Percentiles rank a stretch among this genome's conserved stretches.
These are phyloP conservation scores for Eleusine coracana DNA, from an alignment of 176 grass and related monocot species.

Conservation along the genomic window DNA sequence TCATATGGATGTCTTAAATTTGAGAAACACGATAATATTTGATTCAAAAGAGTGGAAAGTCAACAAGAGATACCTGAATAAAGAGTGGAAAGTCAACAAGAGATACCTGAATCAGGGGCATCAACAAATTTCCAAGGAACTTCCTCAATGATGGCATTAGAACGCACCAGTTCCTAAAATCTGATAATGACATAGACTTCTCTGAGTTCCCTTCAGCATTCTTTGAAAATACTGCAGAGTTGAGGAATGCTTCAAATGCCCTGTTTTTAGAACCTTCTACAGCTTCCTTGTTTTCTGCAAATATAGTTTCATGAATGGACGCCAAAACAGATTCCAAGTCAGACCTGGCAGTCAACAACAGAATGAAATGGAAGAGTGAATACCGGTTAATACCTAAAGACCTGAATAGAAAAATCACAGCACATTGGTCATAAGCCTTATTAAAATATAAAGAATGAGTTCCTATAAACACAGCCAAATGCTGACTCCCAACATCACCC, in stretches of 20 bases:
- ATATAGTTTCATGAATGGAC: slow-evolving; percentile 74
- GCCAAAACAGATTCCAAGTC: slow-evolving; percentile 78
- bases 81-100: slow-evolving; percentile 14
- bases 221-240: slow-evolving; percentile 70
- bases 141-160: slow-evolving; percentile 74
- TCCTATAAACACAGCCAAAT: background rate
- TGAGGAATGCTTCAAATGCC: slow-evolving; percentile 66
- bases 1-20: background rate
- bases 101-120: slow-evolving; percentile 75
- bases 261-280: slow-evolving; percentile 35
- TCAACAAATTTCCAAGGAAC: slow-evolving; percentile 86
- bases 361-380: slow-evolving; percentile 15
- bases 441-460: background rate
- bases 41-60: slow-evolving; percentile 9
- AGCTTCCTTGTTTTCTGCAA: slow-evolving; percentile 55
- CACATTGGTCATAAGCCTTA: background rate
- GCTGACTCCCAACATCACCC: background rate
- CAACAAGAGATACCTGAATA: slow-evolving; percentile 62
- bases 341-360: slow-evolving; percentile 59
- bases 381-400: background rate
- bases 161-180: slow-evolving; percentile 82
- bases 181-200: slow-evolving; percentile 70
- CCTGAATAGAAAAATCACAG: slow-evolving; percentile 10
- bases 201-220: slow-evolving; percentile 47
- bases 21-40: background rate